Conservation (phyloP, 352 stramenopile species). For the Phytophthora hibernalis region DNA sequence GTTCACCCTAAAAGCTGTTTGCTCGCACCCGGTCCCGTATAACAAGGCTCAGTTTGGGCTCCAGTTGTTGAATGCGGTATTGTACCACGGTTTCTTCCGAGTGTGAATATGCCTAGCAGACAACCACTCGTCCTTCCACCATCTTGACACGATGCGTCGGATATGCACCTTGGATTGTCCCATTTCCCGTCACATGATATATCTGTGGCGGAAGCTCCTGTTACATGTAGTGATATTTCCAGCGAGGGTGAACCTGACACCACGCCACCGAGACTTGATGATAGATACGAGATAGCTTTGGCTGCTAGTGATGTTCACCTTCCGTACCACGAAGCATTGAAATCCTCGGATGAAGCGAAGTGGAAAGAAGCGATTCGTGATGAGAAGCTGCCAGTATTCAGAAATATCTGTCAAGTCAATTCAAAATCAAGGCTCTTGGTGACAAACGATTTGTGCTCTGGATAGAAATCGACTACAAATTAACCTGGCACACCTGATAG, state of each 20-base stretch:
- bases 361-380: constrained; percentile 14
- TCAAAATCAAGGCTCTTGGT: no score
- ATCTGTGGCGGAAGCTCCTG: not conserved
- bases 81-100: constrained; percentile 1
- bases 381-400: no score
- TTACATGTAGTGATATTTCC: not conserved
- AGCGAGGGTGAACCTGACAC: constrained; percentile 5
- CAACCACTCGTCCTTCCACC: not conserved
- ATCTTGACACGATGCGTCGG: no score
- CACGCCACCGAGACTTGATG: constrained; percentile 1
- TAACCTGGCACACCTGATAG: no score
- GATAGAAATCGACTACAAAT: no score
- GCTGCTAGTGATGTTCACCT: not conserved
- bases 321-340: constrained; percentile 14
- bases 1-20: no score
- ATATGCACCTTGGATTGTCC: not conserved
- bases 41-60: not conserved
- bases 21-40: no score
- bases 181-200: not conserved
- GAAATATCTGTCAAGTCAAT: no score
- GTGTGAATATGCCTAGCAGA: not conserved
- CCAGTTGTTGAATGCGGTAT: not conserved
- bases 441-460: no score
- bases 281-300: constrained; percentile 1
- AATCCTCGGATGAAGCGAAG: not conserved